Evolutionary conservation across 1,139 yeast species (phyloP).

Genomic region (Zygosaccharomyces pseudobailii): DNA sequence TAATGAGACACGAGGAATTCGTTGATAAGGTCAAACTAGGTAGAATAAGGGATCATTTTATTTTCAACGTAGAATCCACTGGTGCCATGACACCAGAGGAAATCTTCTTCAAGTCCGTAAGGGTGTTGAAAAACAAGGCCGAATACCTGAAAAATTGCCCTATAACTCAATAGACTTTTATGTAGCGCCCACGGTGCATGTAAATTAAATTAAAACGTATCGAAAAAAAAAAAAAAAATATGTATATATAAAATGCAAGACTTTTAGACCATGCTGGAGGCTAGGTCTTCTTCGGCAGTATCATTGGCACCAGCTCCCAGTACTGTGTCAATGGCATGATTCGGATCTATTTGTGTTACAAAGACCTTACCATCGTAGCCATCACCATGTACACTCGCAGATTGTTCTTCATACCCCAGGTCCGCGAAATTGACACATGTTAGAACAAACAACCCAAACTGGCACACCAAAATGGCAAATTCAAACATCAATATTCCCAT

Average conservation of each 20-base stretch:
- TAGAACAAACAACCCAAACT: conserved; percentile 32
- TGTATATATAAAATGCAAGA: background rate
- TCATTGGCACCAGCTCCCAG: conserved; percentile 11
- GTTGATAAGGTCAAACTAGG: conserved; percentile 86
- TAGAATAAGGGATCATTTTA: conserved; percentile 85
- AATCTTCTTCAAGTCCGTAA: conserved; percentile 83
- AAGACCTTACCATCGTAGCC: conserved; percentile 42
- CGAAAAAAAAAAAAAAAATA: background rate
- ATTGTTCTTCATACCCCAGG: conserved; percentile 20
- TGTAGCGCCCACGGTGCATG: conserved; percentile 4
- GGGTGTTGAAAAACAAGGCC: conserved; percentile 81
- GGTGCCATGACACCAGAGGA: conserved; percentile 98
- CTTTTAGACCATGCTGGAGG: conserved; percentile 6
- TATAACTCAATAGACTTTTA: conserved; percentile 47
- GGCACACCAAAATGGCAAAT: conserved; percentile 29
- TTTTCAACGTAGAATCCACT: conserved; percentile 88
- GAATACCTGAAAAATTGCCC: conserved; percentile 76
- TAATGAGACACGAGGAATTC: conserved; percentile 87
- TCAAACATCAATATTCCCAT: conserved; percentile 32
- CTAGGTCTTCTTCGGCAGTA: conserved; percentile 10
- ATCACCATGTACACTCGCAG: conserved; percentile 10
- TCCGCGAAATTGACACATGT: conserved; percentile 36
- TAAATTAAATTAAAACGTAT: conserved; percentile 7
- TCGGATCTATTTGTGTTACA: conserved; percentile 34
- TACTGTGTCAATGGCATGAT: conserved; percentile 22